Conservation (phyloP, 2,329 filamentous ascomycete genomes). For the Colletotrichum sp. region DNA sequence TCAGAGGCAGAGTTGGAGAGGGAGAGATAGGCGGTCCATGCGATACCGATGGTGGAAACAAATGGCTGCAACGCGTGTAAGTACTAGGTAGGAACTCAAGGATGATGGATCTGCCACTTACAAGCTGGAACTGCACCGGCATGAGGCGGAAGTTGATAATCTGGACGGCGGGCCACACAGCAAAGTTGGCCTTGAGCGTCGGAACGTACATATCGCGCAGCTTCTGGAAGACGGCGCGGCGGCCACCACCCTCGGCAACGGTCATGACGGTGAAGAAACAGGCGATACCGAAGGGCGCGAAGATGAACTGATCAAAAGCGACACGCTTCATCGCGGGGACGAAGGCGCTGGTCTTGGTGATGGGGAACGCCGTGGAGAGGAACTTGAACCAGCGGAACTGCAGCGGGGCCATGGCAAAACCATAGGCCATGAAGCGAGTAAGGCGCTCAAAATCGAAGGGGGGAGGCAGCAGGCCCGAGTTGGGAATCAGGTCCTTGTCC, state of each 20-base stretch:
- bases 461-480: slow-evolving; percentile 69
- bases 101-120: slow-evolving; percentile 62
- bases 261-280: slow-evolving; percentile 98
- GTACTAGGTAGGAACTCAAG: not conserved
- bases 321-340: slow-evolving; percentile 87
- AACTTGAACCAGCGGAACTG: slow-evolving; percentile 97
- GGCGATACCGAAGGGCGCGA: slow-evolving; percentile 86
- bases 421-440: slow-evolving; percentile 95
- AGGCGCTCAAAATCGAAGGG: slow-evolving; percentile 96
- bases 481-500: slow-evolving; percentile 70
- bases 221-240: slow-evolving; percentile 80
- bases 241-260: slow-evolving; percentile 88
- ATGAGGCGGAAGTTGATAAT: slow-evolving; percentile 96
- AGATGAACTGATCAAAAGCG: slow-evolving; percentile 89
- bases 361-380: slow-evolving; percentile 80
- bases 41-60: slow-evolving; percentile 93
- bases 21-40: slow-evolving; percentile 96
- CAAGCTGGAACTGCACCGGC: slow-evolving; percentile 95
- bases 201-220: slow-evolving; percentile 93
- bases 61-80: slow-evolving; percentile 71
- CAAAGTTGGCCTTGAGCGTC: slow-evolving; percentile 92
- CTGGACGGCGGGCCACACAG: slow-evolving; percentile 95
- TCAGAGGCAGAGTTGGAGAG: slow-evolving; percentile 82
- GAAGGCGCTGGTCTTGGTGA: slow-evolving; percentile 77
- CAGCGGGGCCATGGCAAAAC: slow-evolving; percentile 92